These are phyloP conservation scores for Chaetomium cochliodes DNA, from an alignment of 495 filamentous ascomycete genomes.

Conservation along the genomic window DNA sequence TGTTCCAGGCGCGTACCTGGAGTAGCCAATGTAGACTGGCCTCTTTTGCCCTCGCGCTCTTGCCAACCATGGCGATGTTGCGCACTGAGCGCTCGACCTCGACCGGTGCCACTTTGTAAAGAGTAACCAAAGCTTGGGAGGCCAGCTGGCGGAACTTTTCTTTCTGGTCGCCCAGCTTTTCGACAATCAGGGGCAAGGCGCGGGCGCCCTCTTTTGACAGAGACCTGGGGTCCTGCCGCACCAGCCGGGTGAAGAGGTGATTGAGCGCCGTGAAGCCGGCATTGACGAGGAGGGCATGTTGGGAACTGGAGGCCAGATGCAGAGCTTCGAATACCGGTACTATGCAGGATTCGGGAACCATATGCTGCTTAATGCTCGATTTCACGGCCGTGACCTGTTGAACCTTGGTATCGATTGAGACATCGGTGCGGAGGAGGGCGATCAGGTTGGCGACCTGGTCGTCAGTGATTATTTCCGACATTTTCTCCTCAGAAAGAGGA, in stretches of 20 bases:
- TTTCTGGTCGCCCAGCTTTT: constrained; percentile 85
- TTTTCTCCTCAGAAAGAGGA: constrained; percentile 33
- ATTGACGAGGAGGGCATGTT: constrained; percentile 64
- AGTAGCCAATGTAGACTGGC: constrained; percentile 78
- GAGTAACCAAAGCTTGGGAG: constrained; percentile 67
- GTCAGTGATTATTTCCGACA: constrained; percentile 60
- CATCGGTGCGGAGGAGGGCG: constrained; percentile 65
- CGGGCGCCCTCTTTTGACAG: constrained; percentile 62
- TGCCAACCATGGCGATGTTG: constrained; percentile 72
- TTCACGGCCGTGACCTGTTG: constrained; percentile 70
- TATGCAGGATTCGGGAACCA: constrained; percentile 73
- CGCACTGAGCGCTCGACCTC: constrained; percentile 81
- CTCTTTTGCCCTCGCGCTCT: constrained; percentile 80
- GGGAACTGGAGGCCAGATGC: constrained; percentile 64
- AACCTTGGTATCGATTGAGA: constrained; percentile 68
- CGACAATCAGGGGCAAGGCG: constrained; percentile 70
- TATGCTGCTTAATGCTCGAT: constrained; percentile 82
- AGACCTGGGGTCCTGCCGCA: constrained; percentile 73
- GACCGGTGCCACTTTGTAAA: constrained; percentile 62
- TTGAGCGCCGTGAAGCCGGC: constrained; percentile 81
- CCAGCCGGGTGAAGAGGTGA: constrained; percentile 78
- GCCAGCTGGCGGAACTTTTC: constrained; percentile 74
- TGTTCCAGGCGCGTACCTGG: constrained; percentile 48
- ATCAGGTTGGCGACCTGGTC: constrained; percentile 64
- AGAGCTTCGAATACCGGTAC: constrained; percentile 71